Conservation (phyloP, 129 eudicot genomes). For the Helianthus tuberosus region DNA sequence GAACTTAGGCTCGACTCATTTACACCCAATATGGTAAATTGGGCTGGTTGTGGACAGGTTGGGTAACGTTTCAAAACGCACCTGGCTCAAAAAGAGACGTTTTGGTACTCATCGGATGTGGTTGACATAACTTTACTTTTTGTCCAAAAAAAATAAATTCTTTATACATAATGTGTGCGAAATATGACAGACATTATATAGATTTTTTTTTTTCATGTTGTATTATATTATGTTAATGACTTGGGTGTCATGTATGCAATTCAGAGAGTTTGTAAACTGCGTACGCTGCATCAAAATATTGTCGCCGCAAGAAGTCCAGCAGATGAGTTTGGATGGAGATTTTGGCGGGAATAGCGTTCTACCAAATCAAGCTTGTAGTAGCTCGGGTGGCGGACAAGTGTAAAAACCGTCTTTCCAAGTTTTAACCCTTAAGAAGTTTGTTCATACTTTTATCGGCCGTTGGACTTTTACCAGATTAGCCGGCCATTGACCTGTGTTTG, state of each 20-base stretch:
- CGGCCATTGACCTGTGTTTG: not conserved
- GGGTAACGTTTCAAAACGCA: not conserved
- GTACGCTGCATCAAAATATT: constrained; percentile 88
- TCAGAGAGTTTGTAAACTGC: constrained; percentile 89
- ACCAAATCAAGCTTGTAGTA: constrained; percentile 85
- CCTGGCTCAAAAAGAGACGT: not conserved
- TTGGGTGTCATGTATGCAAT: not conserved
- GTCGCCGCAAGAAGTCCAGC: constrained; percentile 93
- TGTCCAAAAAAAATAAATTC: not conserved
- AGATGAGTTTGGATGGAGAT: constrained; percentile 96
- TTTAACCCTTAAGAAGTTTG: constrained; percentile 25
- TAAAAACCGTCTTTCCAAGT: constrained; percentile 32
- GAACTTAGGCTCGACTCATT: too few relatives aligned
- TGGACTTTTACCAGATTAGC: constrained; percentile 16
- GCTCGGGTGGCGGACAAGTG: constrained; percentile 82
- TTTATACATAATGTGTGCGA: not conserved
- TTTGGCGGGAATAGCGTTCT: constrained; percentile 62
- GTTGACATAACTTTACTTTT: not conserved
- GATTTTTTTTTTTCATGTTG: not conserved
- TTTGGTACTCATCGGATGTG: not conserved
- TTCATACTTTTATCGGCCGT: not conserved
- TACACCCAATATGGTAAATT: not conserved
- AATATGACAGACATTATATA: not conserved
- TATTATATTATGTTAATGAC: not conserved
- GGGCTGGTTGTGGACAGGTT: not conserved